Evolutionary conservation across 2,329 filamentous ascomycete genomes (phyloP), one percentile per base, ranked within the genome.

Genomic region (Talaromyces funiculosus): DNA sequence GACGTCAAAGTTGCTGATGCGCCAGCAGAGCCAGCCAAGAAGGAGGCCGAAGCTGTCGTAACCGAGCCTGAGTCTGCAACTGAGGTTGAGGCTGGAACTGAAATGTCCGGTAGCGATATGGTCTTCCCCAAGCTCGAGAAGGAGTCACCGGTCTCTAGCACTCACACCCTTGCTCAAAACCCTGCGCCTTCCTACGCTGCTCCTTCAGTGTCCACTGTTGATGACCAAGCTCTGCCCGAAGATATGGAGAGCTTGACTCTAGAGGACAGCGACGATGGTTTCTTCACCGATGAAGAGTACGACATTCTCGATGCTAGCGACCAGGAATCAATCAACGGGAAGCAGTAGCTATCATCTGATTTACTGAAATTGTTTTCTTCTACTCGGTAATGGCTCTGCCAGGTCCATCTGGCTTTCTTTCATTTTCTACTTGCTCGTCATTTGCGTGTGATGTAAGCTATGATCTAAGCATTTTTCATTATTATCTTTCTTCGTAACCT

Each of bases 201-300:
- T 16, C 69, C 73, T 9, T 73, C 75, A 56, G 67, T 78, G 33
- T 72, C 76, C 57, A 78, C 75, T 37, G 73, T 78, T 24, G 78
- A 81, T 22, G 84, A 86, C 68, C 73, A 78, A n/a, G 71, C 72
- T 59, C 80, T 82, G 55, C 69, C 81, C 43, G 78, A 79, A 42
- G 79, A 78, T 58, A 72, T 75, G 12, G 71, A 73, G 6, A 77
- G 61, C 16, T 35, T 62, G 51, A 51, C 57, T 35, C 24, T 62
- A 26, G 61, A 62, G 26, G 61, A 62, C 26, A 43, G 42, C n/a
- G 86, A 81, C n/a, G 86, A 89, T 62, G 90, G 88, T 12, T 97
- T 96, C 81, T 78, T 96, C 81, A 97, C 94, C 0, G 94, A 99
- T 65, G 94, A 97, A 74, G 94, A 99, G 78, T 99, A 97, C 74